Base-by-base conservation (phyloP, 2,329 filamentous ascomycete genomes). In the Ophiocordyceps camponoti-saundersi region DNA sequence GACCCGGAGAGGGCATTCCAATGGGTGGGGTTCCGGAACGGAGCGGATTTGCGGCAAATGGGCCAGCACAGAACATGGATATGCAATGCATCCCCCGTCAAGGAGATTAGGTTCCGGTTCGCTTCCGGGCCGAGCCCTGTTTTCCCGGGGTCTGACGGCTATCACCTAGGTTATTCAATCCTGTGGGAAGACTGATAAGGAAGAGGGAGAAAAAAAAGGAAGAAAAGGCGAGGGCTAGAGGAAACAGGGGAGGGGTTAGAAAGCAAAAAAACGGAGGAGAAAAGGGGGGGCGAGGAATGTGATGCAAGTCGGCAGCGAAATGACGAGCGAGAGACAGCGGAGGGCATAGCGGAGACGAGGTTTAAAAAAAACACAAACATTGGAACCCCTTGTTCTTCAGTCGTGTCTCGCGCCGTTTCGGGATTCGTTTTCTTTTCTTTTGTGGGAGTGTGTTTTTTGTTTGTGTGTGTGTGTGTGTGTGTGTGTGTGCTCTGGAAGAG, bases 151-250 rank as follows among this genome's bases (percentile, higher is more conserved):
- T 30, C n/a, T n/a, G 43, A 11, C 29, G 42, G n/a, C n/a, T n/a
- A n/a, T n/a, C n/a, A n/a, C n/a, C n/a, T n/a, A 16, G 40, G 8
- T 21, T 12, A n/a, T 23, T 23, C 18, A 11, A 7, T 18, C 12
- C 8, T n/a, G 6, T 40, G 15, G 16, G 36, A 40, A 11, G 36
- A 18, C 36, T 2, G 18, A 42, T 18, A 18, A 18, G 41, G 23
- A 26, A 26, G 23, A 23, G 23, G 23, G 6, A 32, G 15, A 15
- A 21, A 29, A 16, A 21, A 41, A 21, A 21, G 39, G 26, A 22
- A 22, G 18, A 22, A 42, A 56, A 59, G 54, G 49, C 56, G 48
- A 44, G 50, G 47, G 46, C 52, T 56, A 58, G 58, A 59, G 15
- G 6, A n/a, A 18, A 39, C 10, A 4, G 5, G 8, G 18, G 18